Base-by-base conservation (phyloP, 129 eudicot genomes). In the Oenanthe sinensis region DNA sequence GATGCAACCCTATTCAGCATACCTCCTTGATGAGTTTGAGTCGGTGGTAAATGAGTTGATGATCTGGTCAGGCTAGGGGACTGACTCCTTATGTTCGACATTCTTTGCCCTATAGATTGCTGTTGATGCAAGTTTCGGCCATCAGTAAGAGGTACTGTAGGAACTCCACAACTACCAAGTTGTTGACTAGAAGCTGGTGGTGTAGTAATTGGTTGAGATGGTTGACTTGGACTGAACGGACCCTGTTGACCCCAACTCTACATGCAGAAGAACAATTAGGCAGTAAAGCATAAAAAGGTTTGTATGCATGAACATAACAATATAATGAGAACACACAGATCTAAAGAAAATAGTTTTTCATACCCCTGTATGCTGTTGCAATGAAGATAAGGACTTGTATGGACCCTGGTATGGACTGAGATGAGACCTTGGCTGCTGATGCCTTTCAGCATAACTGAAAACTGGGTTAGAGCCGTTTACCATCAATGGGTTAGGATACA, bases 321-420 rank as follows among this genome's bases (percentile, higher is more conserved):
- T 37, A 54, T 37, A 46, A 69, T 20, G 50, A 79, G 63, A 47
- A 48, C 70, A 20, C 22, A 49, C 36, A 37, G 49, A 45, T 79
- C 47, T 20, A 50, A 2, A 36, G 6, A 17, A 24, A 15, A 19
- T 6, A 62, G 5, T 6, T 47, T 46, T 40, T 63, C 70, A 78
- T 84, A 91, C 93, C 88, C 78, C 74, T 48, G 75, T 37, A 17
- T 79, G 81, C 78, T 82, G 83, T 39, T 77, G 86, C 73, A 78
- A 63, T 50, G 82, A 60, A 74, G 81, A 76, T 22, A 67, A 30
- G 72, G 92, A 43, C 83, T 77, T 67, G 60, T 45, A 78, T 55
- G 85, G 46, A 22, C 50, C 75, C 74, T 77, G 90, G 80, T 17
- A 77, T 60, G 83, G 30, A 87, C 75, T 84, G 15, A 43, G 47